A percentile compares a stretch with the other conserved stretches of the same genome.
phyloP scores from a whole-genome alignment of 1,284 basidiomycete genomes.

The Cystobasidium sp. region DNA sequence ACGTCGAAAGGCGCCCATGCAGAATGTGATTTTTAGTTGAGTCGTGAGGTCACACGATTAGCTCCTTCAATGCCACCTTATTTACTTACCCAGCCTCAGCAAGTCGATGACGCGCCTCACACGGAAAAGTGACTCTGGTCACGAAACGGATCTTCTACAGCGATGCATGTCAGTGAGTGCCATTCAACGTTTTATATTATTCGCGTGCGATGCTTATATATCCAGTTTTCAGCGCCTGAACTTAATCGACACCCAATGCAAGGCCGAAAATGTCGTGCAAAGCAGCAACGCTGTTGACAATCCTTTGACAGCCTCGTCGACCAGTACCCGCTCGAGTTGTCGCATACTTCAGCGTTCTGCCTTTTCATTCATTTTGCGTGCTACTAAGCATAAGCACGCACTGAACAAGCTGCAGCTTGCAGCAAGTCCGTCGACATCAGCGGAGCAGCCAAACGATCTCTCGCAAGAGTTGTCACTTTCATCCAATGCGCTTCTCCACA shows the following conservation, averaged over 20 bases:
- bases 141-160: background rate
- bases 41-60: background rate
- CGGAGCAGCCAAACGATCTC: too few species aligned
- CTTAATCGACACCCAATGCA: too few species aligned
- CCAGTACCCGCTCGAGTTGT: too few species aligned
- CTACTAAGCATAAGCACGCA: constrained; percentile 12
- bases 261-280: too few species aligned
- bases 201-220: too few species aligned
- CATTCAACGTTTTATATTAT: background rate
- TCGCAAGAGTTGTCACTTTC: too few species aligned
- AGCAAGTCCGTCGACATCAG: background rate
- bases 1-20: background rate
- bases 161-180: background rate
- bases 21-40: background rate
- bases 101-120: background rate
- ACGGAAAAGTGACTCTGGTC: background rate
- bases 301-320: background rate
- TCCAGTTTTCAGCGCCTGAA: too few species aligned
- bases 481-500: too few species aligned
- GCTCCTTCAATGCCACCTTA: background rate
- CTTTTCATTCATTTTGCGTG: background rate
- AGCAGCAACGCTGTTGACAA: too few species aligned
- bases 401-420: background rate
- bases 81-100: background rate
- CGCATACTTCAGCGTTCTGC: background rate